phyloP scores from a whole-genome alignment of 2,329 filamentous ascomycete genomes.

The Phyllosticta citribraziliensis region DNA sequence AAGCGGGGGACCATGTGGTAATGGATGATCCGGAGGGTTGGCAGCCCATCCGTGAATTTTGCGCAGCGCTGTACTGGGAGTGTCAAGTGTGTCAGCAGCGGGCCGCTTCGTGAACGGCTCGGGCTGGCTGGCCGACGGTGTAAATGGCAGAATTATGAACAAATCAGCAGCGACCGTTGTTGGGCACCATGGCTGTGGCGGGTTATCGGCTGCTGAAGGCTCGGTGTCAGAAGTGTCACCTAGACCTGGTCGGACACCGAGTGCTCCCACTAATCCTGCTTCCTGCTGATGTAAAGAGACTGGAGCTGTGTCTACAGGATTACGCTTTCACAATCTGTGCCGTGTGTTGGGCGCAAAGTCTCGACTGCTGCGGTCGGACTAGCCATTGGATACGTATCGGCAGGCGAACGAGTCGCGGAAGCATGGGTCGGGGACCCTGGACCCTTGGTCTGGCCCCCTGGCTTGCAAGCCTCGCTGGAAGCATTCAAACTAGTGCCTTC shows the following conservation, averaged over 20 bases:
- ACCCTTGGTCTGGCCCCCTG: background rate
- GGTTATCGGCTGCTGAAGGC: conserved; percentile 13
- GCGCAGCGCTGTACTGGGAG: conserved; percentile 10
- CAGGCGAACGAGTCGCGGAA: background rate
- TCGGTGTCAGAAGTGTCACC: too few species aligned
- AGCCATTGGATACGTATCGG: background rate
- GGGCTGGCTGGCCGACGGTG: background rate
- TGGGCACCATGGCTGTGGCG: conserved; percentile 16
- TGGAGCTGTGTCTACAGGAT: too few species aligned
- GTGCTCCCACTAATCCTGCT: too few species aligned
- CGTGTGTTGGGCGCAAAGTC: too few species aligned
- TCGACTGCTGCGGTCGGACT: conserved; percentile 8
- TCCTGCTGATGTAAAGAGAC: too few species aligned
- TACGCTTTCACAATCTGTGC: too few species aligned
- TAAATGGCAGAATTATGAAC: conserved; percentile 3
- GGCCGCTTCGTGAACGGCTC: background rate
- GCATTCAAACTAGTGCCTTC: background rate
- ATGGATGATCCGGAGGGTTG: conserved; percentile 13
- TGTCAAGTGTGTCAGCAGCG: conserved; percentile 8
- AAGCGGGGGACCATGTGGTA: conserved; percentile 18
- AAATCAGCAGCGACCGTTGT: conserved; percentile 20
- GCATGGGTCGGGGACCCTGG: conserved; percentile 15
- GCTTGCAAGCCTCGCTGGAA: background rate
- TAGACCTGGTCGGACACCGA: too few species aligned
- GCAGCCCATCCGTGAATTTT: conserved; percentile 13